Evolutionary conservation across 192 early-diverging fungal species (phyloP), one percentile per base, ranked within the genome.

Genomic region (Umbelopsis sp.): DNA sequence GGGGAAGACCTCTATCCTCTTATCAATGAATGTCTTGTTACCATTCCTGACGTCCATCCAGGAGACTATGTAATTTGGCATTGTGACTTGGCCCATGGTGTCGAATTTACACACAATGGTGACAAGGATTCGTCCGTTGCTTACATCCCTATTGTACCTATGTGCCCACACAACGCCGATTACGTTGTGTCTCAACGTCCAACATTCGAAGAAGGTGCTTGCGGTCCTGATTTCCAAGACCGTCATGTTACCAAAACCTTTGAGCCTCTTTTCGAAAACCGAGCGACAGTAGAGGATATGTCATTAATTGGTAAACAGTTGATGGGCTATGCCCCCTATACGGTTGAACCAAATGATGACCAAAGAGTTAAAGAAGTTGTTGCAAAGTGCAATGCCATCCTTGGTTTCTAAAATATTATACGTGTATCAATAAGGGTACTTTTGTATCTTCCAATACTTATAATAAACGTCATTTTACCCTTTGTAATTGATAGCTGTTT

Each of bases 21-120:
- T 24, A 79, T 79, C 67, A 70, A 67, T 45, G 73, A 74, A 36
- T 51, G 47, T 17, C 74, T 79, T 62, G 72, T 74, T 10, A 71
- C 73, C 43, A 45, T 73, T 10, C 73, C 77, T 24, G 65, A 54
- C 20, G 65, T 79, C 21, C 44, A 71, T 21, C 70, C 69, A 14
- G 77, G 77, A n/a, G 77, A 79, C 67, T 73, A 59, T 24, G 69
- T 79, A 21, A 71, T 79, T 41, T 79, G 77, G 77, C 43, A 44
- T 26, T 71, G 70, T 68, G 77, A 79, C 52, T 45, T 47, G 38
- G 73, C 65, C 17, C 77, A 79, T 68, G 59, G 56, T 38, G 71
- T 79, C 2, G 77, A 79, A 66, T 43, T 16, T 38, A 66, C 65
- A 25, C 71, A 74, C 32, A 34, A 49, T 45, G 69, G 69, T 8